Evolutionary conservation across 306 rosid species (phyloP), one percentile per base, ranked within the genome.

Genomic region (Clitoria ternatea): DNA sequence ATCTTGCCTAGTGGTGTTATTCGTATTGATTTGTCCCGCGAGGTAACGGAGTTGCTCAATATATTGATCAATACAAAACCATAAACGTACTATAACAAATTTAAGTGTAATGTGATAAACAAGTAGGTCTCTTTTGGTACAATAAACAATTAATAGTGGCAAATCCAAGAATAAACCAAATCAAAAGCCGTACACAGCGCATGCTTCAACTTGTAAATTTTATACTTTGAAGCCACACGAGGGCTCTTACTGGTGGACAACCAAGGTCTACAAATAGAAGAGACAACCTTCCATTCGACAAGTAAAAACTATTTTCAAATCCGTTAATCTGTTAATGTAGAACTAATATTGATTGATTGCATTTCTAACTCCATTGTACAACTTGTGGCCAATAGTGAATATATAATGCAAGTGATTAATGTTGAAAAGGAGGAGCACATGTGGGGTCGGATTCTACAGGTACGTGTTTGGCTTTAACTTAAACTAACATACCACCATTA

Each of bases 391-490:
- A 27, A 54, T 6, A 73, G 65, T 62, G 63, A 73, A 62, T 50
- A 23, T 22, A 11, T 13, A 59, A 33, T 42, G 67, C 42, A 10
- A 27, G n/a, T 7, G 4, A 5, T 14, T 56, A n/a, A n/a, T n/a
- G 61, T 33, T 57, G 13, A 35, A 67, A 76, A 67, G 69, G 45
- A 24, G 14, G 64, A 76, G 48, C 39, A 48, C 47, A 59, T 8
- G 75, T 69, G 53, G 70, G 76, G 65, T 39, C 50, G 32, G 49
- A 69, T 77, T 69, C 72, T 26, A 69, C 76, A 76, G 22, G 70
- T 27, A 32, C 36, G 36, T 69, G 76, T 76, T 60, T 69, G 81
- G 76, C 24, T 68, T 56, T 17, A 45, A 4, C 62, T 66, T 57
- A 68, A 76, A 76, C 23, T 14, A 67, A 18, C 65, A 69, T 49